A percentile compares a stretch with the other conserved stretches of the same genome.
phyloP scores from a whole-genome alignment of 192 early-diverging fungal genomes.

The Podila clonocystis region DNA sequence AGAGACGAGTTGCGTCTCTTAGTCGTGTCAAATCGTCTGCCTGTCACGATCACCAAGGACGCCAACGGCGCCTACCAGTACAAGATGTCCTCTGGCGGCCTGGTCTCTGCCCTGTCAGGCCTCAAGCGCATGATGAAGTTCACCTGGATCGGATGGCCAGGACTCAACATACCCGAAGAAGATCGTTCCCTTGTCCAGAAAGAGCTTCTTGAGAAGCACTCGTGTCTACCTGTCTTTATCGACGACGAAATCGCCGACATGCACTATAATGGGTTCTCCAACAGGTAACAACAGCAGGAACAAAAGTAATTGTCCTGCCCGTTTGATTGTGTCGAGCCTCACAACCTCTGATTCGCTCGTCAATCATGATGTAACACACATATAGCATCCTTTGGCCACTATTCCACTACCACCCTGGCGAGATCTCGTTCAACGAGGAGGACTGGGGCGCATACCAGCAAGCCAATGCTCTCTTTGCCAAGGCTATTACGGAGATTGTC shows the following conservation, averaged over 20 bases:
- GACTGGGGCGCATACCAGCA: constrained; percentile 96
- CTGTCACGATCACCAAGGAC: constrained; percentile 87
- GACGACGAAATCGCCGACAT: constrained; percentile 91
- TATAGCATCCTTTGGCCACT: constrained; percentile 96
- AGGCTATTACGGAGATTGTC: constrained; percentile 84
- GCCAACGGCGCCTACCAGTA: constrained; percentile 62
- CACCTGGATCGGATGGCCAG: constrained; percentile 99
- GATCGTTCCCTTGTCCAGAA: constrained; percentile 77
- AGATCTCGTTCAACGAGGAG: constrained; percentile 95
- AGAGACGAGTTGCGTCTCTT: constrained; percentile 68
- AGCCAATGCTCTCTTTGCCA: constrained; percentile 95
- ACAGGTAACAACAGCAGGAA: constrained; percentile 57
- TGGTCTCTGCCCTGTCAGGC: constrained; percentile 94
- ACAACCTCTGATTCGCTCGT: background rate
- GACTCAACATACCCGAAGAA: constrained; percentile 83
- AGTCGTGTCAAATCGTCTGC: constrained; percentile 96
- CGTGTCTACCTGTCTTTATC: constrained; percentile 94
- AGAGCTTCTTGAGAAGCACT: constrained; percentile 80
- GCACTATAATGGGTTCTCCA: constrained; percentile 99
- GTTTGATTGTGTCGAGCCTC: background rate
- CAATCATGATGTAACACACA: background rate
- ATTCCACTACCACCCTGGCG: constrained; percentile 99
- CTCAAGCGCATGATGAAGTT: constrained; percentile 95
- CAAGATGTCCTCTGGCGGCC: constrained; percentile 92
- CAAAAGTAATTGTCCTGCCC: background rate